Percentiles rank a stretch among this genome's conserved stretches.
Evolutionary conservation across 768 basidiomycete species (phyloP).

Genomic region (Auriscalpium microsporum): DNA sequence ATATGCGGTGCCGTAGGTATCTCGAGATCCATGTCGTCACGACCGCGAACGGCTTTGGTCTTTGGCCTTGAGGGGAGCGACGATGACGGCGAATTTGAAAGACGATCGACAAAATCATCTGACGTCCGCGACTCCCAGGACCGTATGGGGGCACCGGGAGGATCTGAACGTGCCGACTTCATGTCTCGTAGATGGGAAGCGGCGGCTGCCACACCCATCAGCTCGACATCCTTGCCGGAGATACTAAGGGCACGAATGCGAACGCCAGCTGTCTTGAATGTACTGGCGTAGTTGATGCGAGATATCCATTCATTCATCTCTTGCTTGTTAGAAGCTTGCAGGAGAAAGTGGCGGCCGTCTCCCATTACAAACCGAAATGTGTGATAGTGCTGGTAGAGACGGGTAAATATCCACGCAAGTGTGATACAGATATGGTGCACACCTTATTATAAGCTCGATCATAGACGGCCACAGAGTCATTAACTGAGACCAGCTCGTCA

Average conservation of each 20-base stretch:
- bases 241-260: slow-evolving; percentile 71
- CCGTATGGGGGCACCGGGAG: slow-evolving; percentile 16
- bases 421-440: slow-evolving; percentile 12
- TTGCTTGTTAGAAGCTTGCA: slow-evolving; percentile 59
- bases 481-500: slow-evolving; percentile 78
- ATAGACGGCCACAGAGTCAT: slow-evolving; percentile 69
- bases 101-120: slow-evolving; percentile 6
- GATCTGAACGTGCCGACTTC: slow-evolving; percentile 28
- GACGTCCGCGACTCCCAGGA: slow-evolving; percentile 31
- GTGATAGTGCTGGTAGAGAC: slow-evolving; percentile 24
- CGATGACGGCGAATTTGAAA: slow-evolving; percentile 3
- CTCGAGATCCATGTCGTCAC: slow-evolving; percentile 29
- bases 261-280: slow-evolving; percentile 81
- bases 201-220: slow-evolving; percentile 81
- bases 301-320: slow-evolving; percentile 90
- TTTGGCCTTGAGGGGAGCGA: slow-evolving; percentile 1
- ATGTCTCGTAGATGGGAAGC: slow-evolving; percentile 73
- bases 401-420: neutral
- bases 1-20: slow-evolving; percentile 44
- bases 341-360: slow-evolving; percentile 72
- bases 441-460: slow-evolving; percentile 78
- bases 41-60: slow-evolving; percentile 4
- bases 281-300: slow-evolving; percentile 86
- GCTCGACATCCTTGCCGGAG: slow-evolving; percentile 59
- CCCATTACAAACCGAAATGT: slow-evolving; percentile 72